These are phyloP conservation scores for Aspergillus tubingensis DNA, from an alignment of 2,329 filamentous ascomycete genomes.

Conservation along the genomic window DNA sequence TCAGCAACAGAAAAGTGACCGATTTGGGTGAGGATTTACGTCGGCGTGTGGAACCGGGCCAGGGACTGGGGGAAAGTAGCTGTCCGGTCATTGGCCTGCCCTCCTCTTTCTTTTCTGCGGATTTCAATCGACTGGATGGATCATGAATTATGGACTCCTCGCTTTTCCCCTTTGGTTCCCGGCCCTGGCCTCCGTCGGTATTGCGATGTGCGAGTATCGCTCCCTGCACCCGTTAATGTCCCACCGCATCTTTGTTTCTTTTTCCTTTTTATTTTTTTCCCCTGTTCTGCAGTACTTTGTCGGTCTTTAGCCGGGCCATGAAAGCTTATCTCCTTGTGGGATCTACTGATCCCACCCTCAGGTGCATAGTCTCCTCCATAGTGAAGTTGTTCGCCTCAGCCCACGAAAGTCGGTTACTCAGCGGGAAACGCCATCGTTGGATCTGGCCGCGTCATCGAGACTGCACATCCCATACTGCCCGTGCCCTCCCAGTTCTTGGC, in stretches of 20 bases:
- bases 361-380: background rate
- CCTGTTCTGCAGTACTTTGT: background rate
- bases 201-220: background rate
- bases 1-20: background rate
- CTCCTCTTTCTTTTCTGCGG: background rate
- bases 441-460: constrained; percentile 9
- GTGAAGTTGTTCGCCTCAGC: background rate
- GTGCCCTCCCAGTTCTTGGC: constrained; percentile 5
- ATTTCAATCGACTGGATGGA: background rate
- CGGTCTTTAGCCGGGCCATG: background rate
- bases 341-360: background rate
- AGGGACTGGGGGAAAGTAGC: constrained; percentile 3
- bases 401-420: background rate
- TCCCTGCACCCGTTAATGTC: background rate
- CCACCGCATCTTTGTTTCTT: background rate
- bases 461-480: constrained; percentile 5
- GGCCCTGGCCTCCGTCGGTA: background rate
- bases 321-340: too few species aligned
- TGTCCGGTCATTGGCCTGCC: background rate
- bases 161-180: background rate
- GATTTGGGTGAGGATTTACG: constrained; percentile 2
- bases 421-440: background rate
- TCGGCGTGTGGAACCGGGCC: constrained; percentile 1
- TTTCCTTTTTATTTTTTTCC: background rate
- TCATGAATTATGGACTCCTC: background rate